Percentiles rank a stretch among this genome's conserved stretches.
Evolutionary conservation across 176 grass and related monocot genomes (phyloP).

Genomic region (Oryza officinalis): DNA sequence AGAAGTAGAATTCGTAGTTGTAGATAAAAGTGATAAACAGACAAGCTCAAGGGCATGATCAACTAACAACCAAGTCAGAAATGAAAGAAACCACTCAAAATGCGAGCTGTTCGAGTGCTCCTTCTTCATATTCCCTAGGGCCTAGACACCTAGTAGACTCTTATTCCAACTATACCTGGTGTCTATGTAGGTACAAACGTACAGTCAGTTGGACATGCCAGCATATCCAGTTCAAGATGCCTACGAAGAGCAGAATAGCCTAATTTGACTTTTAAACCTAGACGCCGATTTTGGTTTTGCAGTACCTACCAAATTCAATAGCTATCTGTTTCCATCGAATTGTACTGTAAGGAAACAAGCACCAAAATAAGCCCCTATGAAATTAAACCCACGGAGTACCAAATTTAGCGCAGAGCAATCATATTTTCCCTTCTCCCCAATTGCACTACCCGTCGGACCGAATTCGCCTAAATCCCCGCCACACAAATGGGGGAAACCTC

Average conservation of each 20-base stretch:
- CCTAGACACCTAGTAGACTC: not conserved
- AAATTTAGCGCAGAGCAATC: constrained; percentile 19
- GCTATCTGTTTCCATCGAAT: not conserved
- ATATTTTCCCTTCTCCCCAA: not conserved
- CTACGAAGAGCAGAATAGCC: not conserved
- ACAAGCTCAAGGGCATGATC: not conserved
- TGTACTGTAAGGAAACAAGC: not conserved
- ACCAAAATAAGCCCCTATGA: not conserved
- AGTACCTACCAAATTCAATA: not conserved
- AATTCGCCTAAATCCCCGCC: constrained; percentile 20
- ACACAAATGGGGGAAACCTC: not conserved
- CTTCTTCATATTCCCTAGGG: not conserved
- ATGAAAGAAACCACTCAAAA: too few relatives aligned
- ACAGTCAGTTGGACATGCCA: not conserved
- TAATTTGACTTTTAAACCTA: not conserved
- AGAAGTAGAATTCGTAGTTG: not conserved
- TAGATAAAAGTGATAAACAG: not conserved
- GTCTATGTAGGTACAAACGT: not conserved
- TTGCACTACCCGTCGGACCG: not conserved
- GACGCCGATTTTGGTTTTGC: not conserved
- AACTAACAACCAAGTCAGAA: not conserved
- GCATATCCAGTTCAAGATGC: not conserved
- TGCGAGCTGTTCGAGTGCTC: not conserved
- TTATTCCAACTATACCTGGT: not conserved
- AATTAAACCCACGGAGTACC: not conserved